phyloP scores from a whole-genome alignment of 768 basidiomycete genomes.

The Clavaria fumosa region DNA sequence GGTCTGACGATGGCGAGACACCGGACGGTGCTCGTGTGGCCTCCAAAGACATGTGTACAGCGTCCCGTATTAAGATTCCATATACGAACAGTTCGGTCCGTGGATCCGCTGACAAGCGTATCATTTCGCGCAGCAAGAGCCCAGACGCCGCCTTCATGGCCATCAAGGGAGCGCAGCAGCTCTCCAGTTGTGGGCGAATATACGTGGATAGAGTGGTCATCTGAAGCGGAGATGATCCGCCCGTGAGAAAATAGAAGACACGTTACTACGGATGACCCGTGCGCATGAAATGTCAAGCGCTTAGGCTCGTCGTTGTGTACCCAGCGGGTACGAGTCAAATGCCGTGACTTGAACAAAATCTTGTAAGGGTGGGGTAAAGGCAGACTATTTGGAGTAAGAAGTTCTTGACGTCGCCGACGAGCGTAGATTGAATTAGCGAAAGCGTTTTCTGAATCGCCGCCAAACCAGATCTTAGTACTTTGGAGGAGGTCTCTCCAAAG shows the following conservation, averaged over 20 bases:
- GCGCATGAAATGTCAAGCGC: slow-evolving; percentile 73
- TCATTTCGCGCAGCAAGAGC: slow-evolving; percentile 83
- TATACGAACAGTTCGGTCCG: slow-evolving; percentile 84
- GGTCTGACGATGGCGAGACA: slow-evolving; percentile 95
- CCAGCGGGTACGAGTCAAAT: slow-evolving; percentile 71
- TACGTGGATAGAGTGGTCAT: slow-evolving; percentile 93
- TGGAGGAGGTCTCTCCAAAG: slow-evolving; percentile 83
- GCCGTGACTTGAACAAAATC: slow-evolving; percentile 82
- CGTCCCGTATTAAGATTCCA: slow-evolving; percentile 72
- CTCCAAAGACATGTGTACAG: slow-evolving; percentile 88
- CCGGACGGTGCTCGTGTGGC: slow-evolving; percentile 91
- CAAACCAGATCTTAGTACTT: slow-evolving; percentile 79
- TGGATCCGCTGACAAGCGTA: slow-evolving; percentile 80
- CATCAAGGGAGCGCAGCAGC: slow-evolving; percentile 58
- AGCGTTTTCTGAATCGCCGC: slow-evolving; percentile 66
- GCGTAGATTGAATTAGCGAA: slow-evolving; percentile 62
- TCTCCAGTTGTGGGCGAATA: slow-evolving; percentile 79
- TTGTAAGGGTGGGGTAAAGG: slow-evolving; percentile 81
- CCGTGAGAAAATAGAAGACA: slow-evolving; percentile 90
- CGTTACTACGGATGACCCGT: slow-evolving; percentile 85
- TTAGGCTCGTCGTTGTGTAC: slow-evolving; percentile 55
- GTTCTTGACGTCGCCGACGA: slow-evolving; percentile 30
- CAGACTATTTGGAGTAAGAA: slow-evolving; percentile 30
- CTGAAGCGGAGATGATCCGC: slow-evolving; percentile 92
- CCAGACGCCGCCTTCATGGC: slow-evolving; percentile 96